Conservation (phyloP, 176 grass and related monocot genomes). For the Chloris gayana region DNA sequence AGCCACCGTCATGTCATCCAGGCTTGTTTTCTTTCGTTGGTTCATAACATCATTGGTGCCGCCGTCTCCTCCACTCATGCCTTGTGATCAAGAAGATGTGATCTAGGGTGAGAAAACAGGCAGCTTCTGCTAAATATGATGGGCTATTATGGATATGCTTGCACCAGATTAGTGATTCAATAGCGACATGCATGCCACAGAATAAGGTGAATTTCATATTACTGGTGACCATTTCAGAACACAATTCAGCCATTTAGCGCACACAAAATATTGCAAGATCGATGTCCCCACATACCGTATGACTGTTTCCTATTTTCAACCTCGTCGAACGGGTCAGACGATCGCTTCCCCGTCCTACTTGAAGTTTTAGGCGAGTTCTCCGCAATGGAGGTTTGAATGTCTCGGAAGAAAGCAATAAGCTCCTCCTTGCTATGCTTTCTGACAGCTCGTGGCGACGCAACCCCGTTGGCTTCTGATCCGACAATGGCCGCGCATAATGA, state of each 20-base stretch:
- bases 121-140: not conserved
- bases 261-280: not conserved
- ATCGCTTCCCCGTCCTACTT: constrained; percentile 41
- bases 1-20: constrained; percentile 61
- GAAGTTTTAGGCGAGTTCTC: constrained; percentile 32
- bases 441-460: not conserved
- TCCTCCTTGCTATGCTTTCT: constrained; percentile 54
- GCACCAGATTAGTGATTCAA: not conserved
- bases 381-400: constrained; percentile 56
- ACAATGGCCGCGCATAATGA: constrained; percentile 26
- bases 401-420: constrained; percentile 60
- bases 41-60: not conserved
- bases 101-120: not conserved
- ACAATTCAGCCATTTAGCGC: not conserved
- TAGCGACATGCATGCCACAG: not conserved
- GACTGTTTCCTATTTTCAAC: constrained; percentile 22
- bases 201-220: not conserved
- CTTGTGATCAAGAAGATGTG: constrained; percentile 12
- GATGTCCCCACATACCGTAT: constrained; percentile 26
- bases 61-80: not conserved
- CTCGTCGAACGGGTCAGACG: constrained; percentile 36
- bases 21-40: constrained; percentile 6
- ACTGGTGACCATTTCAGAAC: not conserved
- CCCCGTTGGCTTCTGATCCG: constrained; percentile 43
- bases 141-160: not conserved